Conservation (phyloP, 2,329 filamentous ascomycete species). For the Eurotiales sp. region DNA sequence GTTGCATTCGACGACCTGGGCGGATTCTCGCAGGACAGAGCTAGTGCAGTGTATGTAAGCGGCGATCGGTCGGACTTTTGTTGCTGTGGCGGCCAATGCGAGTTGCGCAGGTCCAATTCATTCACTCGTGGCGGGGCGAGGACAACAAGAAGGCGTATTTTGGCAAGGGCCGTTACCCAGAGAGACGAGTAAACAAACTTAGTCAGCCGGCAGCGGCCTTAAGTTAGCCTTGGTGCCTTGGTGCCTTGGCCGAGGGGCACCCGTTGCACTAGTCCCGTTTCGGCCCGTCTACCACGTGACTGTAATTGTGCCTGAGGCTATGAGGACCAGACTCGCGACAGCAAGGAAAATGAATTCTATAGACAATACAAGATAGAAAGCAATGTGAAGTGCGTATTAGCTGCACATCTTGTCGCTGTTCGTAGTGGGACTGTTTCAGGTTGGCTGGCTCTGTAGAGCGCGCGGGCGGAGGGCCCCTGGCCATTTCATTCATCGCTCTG, state of each 20-base stretch:
- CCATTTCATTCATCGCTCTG: too few relatives aligned
- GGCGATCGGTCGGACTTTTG: too few relatives aligned
- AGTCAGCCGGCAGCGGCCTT: conserved; percentile 8
- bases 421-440: too few relatives aligned
- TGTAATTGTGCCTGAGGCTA: too few relatives aligned
- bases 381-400: too few relatives aligned
- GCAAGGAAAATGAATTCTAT: neutral
- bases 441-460: too few relatives aligned
- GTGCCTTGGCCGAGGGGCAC: conserved; percentile 1
- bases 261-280: conserved; percentile 6
- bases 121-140: too few relatives aligned
- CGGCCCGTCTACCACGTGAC: conserved; percentile 5
- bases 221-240: neutral
- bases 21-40: neutral
- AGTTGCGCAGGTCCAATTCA: neutral
- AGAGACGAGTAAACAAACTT: conserved; percentile 16
- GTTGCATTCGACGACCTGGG: neutral
- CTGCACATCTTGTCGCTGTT: too few relatives aligned
- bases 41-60: neutral
- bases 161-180: conserved; percentile 14
- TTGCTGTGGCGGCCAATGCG: neutral
- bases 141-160: too few relatives aligned
- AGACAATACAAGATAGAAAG: too few relatives aligned
- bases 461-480: neutral
- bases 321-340: too few relatives aligned